Base-by-base conservation (phyloP, 495 filamentous ascomycete species). In the Xylaria palmicola region DNA sequence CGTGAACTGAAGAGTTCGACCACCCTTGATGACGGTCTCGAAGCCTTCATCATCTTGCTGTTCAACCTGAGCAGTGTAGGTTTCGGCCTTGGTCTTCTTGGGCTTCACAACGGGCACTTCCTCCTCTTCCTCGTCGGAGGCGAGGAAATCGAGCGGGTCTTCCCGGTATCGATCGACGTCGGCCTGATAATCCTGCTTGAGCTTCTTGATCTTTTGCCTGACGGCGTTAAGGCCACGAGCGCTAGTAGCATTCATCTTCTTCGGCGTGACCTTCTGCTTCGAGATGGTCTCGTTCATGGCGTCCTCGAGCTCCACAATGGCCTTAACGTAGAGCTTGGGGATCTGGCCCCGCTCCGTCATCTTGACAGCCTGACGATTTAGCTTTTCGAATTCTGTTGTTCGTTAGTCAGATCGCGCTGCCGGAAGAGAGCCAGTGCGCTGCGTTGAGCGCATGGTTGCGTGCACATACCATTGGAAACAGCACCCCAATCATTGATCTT, bases 191-290 rank as follows among this genome's bases (percentile, higher is more conserved):
- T 96, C 92, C 79, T 96, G 93, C 85, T 96, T 98, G 80, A 93
- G 95, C 81, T 95, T 96, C 85, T 93, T 91, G 79, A 98, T 91
- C 74, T 88, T 88, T 76, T 99, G 94, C 79, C 97, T 96, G 65
- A 98, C 89, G 50, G 91, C 90, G 69, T 97, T 99, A 67, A 99
- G 84, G 68, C 92, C 91, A 79, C 92, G 90, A 60, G 92, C 88
- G 68, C 92, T 95, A 71, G 89, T 92, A 40, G 93, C 91, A 75
- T 97, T 99, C 93, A 98, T 96, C 83, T 97, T 98, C 86, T 95
- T 96, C 51, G 89, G 88, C 6, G 92, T 88, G 63, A 93, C 89
- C 80, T 98, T 99, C 74, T 96, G 91, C 80, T 97, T 97, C 68
- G 89, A 83, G 59, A 92, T 84, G 15, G 92, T 88, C 78, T 98